Conservation (phyloP, 352 stramenopile genomes). For the Pythium biforme region DNA sequence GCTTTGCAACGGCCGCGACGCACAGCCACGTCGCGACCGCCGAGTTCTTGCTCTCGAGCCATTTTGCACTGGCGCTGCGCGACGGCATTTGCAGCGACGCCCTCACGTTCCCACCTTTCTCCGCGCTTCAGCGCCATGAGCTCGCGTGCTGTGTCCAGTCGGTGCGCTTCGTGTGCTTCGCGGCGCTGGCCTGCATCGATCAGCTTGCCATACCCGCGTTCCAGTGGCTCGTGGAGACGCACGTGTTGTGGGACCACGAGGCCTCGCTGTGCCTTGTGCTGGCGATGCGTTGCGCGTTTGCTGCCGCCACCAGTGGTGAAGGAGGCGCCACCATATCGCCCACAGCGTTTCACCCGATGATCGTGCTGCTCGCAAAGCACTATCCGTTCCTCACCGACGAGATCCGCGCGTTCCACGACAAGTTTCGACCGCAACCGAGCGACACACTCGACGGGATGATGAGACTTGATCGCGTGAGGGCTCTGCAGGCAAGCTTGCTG, state of each 20-base stretch:
- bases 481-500: constrained; percentile 45
- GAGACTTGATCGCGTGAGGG: constrained; percentile 25
- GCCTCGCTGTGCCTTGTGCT: constrained; percentile 23
- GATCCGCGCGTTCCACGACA: constrained; percentile 23
- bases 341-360: constrained; percentile 22
- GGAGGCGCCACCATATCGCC: background rate
- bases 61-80: constrained; percentile 3
- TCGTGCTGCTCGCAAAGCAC: constrained; percentile 22
- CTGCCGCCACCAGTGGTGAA: background rate
- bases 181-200: constrained; percentile 26
- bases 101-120: constrained; percentile 15
- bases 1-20: constrained; percentile 15
- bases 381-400: constrained; percentile 24
- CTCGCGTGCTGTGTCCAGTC: constrained; percentile 15
- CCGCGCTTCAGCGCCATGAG: constrained; percentile 1
- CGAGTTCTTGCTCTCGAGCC: constrained; percentile 25
- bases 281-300: constrained; percentile 23
- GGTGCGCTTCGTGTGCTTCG: constrained; percentile 23
- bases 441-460: background rate
- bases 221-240: constrained; percentile 19
- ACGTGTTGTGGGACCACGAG: constrained; percentile 20
- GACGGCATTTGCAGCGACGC: constrained; percentile 21
- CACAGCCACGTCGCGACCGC: constrained; percentile 17
- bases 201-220: constrained; percentile 16
- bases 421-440: constrained; percentile 4